Evolutionary conservation across 2,329 filamentous ascomycete genomes (phyloP).

Genomic region (Fusarium mangiferae): DNA sequence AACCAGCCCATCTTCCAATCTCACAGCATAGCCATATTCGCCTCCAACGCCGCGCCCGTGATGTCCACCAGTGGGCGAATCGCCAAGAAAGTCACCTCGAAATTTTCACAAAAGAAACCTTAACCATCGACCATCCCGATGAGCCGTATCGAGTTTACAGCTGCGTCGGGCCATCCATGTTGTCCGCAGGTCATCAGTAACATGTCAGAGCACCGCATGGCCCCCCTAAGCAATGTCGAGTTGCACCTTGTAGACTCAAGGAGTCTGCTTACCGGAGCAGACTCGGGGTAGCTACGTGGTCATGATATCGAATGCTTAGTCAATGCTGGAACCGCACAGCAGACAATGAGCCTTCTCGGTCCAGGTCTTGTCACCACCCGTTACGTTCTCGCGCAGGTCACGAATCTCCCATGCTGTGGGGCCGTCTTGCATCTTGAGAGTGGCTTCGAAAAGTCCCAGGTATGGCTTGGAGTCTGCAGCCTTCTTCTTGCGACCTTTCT

Average conservation of each 20-base stretch:
- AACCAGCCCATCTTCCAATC: constrained; percentile 30
- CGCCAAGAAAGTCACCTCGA: constrained; percentile 38
- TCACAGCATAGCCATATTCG: constrained; percentile 39
- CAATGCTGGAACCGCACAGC: constrained; percentile 59
- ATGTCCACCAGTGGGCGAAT: constrained; percentile 41
- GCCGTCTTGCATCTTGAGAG: constrained; percentile 58
- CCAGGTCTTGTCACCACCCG: constrained; percentile 64
- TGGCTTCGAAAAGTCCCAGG: constrained; percentile 62
- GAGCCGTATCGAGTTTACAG: constrained; percentile 3
- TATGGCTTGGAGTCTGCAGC: constrained; percentile 57
- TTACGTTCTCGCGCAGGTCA: constrained; percentile 60
- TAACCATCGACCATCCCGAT: constrained; percentile 12
- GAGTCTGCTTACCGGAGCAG: constrained; percentile 21
- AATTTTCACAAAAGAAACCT: constrained; percentile 37
- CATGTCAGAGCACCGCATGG: not conserved
- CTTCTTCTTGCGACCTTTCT: constrained; percentile 55
- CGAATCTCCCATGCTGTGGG: constrained; percentile 62
- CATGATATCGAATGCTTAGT: constrained; percentile 45
- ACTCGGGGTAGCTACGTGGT: not conserved
- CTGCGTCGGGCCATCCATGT: not conserved
- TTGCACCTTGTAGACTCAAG: constrained; percentile 14
- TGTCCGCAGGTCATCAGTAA: constrained; percentile 2
- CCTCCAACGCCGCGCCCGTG: constrained; percentile 44
- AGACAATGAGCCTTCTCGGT: constrained; percentile 61
- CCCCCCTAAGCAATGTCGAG: not conserved